Evolutionary conservation across 163 green algal genomes (phyloP), one percentile per base, ranked within the genome.

Genomic region (Scenedesmus sp.): DNA sequence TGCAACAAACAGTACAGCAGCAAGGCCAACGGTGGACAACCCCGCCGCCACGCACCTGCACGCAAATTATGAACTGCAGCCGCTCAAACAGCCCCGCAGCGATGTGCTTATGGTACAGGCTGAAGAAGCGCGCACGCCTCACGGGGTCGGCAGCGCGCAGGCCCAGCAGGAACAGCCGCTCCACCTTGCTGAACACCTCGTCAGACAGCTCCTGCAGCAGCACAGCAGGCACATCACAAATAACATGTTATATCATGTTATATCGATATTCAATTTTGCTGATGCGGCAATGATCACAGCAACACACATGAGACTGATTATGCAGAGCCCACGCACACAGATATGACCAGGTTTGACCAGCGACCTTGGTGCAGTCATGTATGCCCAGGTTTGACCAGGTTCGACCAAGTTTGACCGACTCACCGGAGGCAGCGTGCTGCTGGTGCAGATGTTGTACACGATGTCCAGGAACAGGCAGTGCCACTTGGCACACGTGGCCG

Each of bases 151-250:
- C 62, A 1, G 96, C 95, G 46, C 97, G 94, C 73, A 99, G 94
- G 2, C 98, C 98, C 55, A 98, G 94, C 91, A 99, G 95, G 94
- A 97, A 98, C 5, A 94, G 91, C 23, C 97, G 95, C 96, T 99
- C 98, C 60, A 99, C 97, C 84, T 98, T 97, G 67, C 95, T 91
- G 88, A 99, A 99, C 20, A 98, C 96, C 74, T 99, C 97, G n/a
- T 93, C 87, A 52, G 79, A 89, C 59, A 97, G 88, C 88, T 94
- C 90, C 91, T 94, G 90, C 18, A 88, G 60, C 16, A n/a, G 26
- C 1, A 34, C 34, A 46, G 34, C 34, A 46, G 34, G 34, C 34
- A 46, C 34, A 46, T 46, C 34, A 46, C 34, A 46, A 46, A 46
- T 46, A 46, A 46, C 34, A 46, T 46, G 34, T 46, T 46, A 46